Base-by-base conservation (phyloP, 306 rosid species). In the Dryas alaskensis region DNA sequence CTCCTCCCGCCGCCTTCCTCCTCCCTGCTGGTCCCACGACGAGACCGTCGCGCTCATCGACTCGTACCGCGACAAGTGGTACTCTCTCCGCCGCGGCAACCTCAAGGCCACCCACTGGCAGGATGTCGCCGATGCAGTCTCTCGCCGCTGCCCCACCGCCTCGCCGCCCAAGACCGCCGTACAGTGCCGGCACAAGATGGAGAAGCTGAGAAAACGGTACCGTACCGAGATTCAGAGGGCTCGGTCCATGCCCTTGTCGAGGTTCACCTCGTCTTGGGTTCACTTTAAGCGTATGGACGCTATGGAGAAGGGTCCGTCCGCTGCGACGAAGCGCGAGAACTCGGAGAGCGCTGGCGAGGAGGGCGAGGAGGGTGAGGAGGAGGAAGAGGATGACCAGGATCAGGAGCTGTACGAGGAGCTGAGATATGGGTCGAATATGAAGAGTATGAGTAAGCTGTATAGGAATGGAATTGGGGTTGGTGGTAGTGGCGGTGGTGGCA, bases 131-230 rank as follows among this genome's bases (percentile, higher is more conserved):
- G 96, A 93, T 50, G 73, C 85, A 13, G 92, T 93, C 11, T 69
- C 98, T 0, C 75, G 67, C 0, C 83, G 84, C 0, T 93, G 98
- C 65, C 97, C 98, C 2, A 74, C 77, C 17, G 89, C 91, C 0
- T 76, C 96, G 0, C 94, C 93, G 1, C 62, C 93, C 0, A 93
- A 93, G 69, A 91, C 97, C 25, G 96, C 98, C 81, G 96, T 93
- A 3, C 98, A 91, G 89, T 93, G 98, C 76, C 98, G 96, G 22
- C 97, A 93, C 67, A 93, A 93, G 76, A 93, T 93, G 98, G 98
- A 91, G 81, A 93, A 93, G 25, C 93, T 93, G 3, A 84, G 98
- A 0, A 93, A 93, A 65, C 92, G 96, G 22, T 93, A 93, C 78
- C 91, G 98, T 1, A 88, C 97, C n/a, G 98, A 93, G 87, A 81